Evolutionary conservation across 1,139 yeast genomes (phyloP).

Genomic region (Hyphopichia burtonii): DNA sequence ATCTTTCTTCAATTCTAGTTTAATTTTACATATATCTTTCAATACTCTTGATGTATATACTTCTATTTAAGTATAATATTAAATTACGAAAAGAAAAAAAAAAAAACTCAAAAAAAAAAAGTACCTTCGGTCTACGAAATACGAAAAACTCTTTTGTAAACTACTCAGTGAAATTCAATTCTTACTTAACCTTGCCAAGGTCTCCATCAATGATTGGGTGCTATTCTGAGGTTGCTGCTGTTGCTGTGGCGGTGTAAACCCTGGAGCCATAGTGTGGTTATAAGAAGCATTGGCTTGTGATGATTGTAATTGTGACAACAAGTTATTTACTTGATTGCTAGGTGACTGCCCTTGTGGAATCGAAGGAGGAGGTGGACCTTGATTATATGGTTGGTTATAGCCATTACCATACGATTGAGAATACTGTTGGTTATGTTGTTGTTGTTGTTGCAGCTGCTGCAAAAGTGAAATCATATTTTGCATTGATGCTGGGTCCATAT

Average conservation of each 20-base stretch:
- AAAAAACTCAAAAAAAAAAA: constrained; percentile 1
- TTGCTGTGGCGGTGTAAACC: constrained; percentile 11
- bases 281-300: constrained; percentile 2
- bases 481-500: constrained; percentile 51
- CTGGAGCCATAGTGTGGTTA: constrained; percentile 4
- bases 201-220: constrained; percentile 34
- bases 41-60: background rate
- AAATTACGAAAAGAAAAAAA: background rate
- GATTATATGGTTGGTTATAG: background rate
- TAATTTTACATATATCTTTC: background rate
- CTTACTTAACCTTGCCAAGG: constrained; percentile 35
- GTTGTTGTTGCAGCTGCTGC: constrained; percentile 20
- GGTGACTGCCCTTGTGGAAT: constrained; percentile 10
- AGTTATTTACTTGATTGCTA: constrained; percentile 24
- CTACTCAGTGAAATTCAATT: constrained; percentile 12
- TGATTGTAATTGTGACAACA: constrained; percentile 29
- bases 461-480: constrained; percentile 47
- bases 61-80: background rate
- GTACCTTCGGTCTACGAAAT: background rate
- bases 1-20: background rate
- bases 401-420: constrained; percentile 8
- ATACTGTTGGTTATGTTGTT: constrained; percentile 12
- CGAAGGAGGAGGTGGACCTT: constrained; percentile 5
- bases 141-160: too few relatives aligned
- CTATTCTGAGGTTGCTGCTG: constrained; percentile 11